Evolutionary conservation across 2,329 filamentous ascomycete species (phyloP).

Genomic region (Rachicladosporium sp.): DNA sequence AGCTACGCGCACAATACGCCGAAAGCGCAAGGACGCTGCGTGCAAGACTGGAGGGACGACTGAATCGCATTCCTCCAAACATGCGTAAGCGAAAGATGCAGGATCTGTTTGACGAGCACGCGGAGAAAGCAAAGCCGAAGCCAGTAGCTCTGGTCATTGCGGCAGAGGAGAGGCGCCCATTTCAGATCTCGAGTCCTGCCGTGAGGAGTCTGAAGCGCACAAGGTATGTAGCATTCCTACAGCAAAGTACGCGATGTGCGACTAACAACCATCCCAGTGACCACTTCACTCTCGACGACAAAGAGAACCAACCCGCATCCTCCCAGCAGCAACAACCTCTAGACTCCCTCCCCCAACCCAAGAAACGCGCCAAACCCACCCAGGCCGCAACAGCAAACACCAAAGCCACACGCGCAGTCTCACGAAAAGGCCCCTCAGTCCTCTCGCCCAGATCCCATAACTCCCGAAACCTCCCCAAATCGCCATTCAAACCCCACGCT

Average conservation of each 20-base stretch:
- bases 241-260: background rate
- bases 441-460: constrained; percentile 77
- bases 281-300: constrained; percentile 49
- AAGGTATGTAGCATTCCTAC: constrained; percentile 19
- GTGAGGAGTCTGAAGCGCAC: constrained; percentile 17
- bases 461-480: constrained; percentile 53
- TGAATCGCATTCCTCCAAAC: constrained; percentile 77
- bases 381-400: constrained; percentile 16
- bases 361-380: constrained; percentile 45
- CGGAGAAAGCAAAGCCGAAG: constrained; percentile 16
- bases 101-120: constrained; percentile 54
- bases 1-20: constrained; percentile 77
- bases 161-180: background rate
- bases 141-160: constrained; percentile 5
- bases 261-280: constrained; percentile 37
- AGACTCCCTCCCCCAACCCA: constrained; percentile 49
- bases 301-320: constrained; percentile 54
- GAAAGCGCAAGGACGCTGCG: constrained; percentile 76
- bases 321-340: background rate
- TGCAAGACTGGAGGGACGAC: constrained; percentile 78
- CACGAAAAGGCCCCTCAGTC: constrained; percentile 37
- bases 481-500: constrained; percentile 30
- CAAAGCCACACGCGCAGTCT: constrained; percentile 21
- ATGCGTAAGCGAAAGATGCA: constrained; percentile 71
- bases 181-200: constrained; percentile 2